These are phyloP conservation scores for Amanita pseudoporphyria DNA, from an alignment of 768 basidiomycete genomes.

Conservation along the genomic window DNA sequence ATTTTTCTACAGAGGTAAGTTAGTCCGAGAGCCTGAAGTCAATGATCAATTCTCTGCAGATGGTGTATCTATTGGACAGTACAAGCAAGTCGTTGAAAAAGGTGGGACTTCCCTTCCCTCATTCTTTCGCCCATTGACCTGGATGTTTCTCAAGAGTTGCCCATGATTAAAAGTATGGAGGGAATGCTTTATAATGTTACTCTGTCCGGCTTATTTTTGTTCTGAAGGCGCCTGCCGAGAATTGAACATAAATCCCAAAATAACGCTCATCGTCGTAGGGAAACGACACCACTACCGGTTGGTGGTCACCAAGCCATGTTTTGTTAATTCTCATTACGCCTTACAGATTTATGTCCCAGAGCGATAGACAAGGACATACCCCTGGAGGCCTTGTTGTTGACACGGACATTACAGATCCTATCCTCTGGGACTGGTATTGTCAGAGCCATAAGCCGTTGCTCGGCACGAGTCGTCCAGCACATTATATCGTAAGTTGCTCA, in stretches of 20 bases:
- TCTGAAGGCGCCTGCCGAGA: slow-evolving; percentile 50
- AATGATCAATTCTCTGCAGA: slow-evolving; percentile 23
- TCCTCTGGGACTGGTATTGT: slow-evolving; percentile 71
- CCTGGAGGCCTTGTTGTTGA: slow-evolving; percentile 78
- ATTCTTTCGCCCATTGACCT: neutral
- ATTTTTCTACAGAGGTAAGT: slow-evolving; percentile 57
- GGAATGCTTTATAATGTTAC: neutral
- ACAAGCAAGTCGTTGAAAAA: slow-evolving; percentile 37
- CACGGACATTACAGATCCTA: slow-evolving; percentile 55
- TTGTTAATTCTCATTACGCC: neutral
- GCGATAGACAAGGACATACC: slow-evolving; percentile 64
- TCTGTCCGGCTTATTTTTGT: neutral
- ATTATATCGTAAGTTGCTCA: slow-evolving; percentile 32
- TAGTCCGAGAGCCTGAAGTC: slow-evolving; percentile 15
- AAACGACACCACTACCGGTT: slow-evolving; percentile 62
- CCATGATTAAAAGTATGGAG: slow-evolving; percentile 43
- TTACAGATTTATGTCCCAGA: slow-evolving; percentile 25
- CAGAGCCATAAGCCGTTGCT: slow-evolving; percentile 69
- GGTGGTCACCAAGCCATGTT: neutral
- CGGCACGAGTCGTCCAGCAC: slow-evolving; percentile 53
- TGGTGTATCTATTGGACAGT: slow-evolving; percentile 42
- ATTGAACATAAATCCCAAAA: slow-evolving; percentile 47
- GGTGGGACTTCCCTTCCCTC: slow-evolving; percentile 27
- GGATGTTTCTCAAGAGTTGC: slow-evolving; percentile 35
- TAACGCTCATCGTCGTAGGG: slow-evolving; percentile 76